Percentiles rank a stretch among this genome's conserved stretches.
Evolutionary conservation across 305 asterid species (phyloP).

Genomic region (Fraxinus sp.): DNA sequence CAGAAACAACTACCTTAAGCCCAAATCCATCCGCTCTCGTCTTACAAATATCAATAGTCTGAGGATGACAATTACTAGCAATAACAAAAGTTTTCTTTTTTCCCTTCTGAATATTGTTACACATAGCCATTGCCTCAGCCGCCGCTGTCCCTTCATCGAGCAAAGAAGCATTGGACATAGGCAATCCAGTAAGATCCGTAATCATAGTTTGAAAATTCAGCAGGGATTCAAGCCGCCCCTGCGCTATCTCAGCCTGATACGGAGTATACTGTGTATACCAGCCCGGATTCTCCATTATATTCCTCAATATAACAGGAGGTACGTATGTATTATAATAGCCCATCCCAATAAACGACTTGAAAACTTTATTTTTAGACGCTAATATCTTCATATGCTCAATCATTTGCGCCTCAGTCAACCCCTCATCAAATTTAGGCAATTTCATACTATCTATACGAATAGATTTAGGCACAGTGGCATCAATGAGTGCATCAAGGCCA

Average conservation of each 20-base stretch:
- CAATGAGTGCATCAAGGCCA: slow-evolving; percentile 60
- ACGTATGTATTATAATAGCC: slow-evolving; percentile 83
- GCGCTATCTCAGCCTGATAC: slow-evolving; percentile 94
- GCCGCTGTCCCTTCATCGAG: slow-evolving; percentile 94
- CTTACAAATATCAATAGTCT: slow-evolving; percentile 79
- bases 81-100: slow-evolving; percentile 86
- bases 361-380: slow-evolving; percentile 71
- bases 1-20: slow-evolving; percentile 71
- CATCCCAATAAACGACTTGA: slow-evolving; percentile 88
- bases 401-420: slow-evolving; percentile 91
- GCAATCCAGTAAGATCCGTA: slow-evolving; percentile 84
- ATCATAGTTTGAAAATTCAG: slow-evolving; percentile 83
- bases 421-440: slow-evolving; percentile 63
- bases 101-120: slow-evolving; percentile 79
- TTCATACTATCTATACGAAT: slow-evolving; percentile 64
- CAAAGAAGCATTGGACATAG: slow-evolving; percentile 92
- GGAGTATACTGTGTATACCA: slow-evolving; percentile 85
- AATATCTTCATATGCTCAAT: slow-evolving; percentile 66
- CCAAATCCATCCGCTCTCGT: slow-evolving; percentile 92
- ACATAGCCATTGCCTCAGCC: slow-evolving; percentile 97
- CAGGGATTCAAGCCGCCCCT: slow-evolving; percentile 88
- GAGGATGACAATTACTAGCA: slow-evolving; percentile 91
- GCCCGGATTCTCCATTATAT: slow-evolving; percentile 90
- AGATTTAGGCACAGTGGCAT: slow-evolving; percentile 92
- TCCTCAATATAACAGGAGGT: slow-evolving; percentile 87